phyloP scores from a whole-genome alignment of 2,329 filamentous ascomycete genomes.

The Tolypocladium album region DNA sequence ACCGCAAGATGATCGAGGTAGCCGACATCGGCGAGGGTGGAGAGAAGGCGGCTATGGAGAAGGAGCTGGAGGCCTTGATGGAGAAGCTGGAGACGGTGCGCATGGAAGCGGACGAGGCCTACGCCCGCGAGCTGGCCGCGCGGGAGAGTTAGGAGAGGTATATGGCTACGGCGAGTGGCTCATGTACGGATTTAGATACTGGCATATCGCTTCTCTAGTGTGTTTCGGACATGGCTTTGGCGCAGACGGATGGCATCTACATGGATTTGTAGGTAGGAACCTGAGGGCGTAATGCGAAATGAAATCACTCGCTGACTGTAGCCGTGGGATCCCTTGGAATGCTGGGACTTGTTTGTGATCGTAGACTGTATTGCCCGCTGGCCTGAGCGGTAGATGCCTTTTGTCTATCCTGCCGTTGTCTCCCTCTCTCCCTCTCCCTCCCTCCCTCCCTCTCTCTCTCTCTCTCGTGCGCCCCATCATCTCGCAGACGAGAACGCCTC shows the following conservation, averaged over 20 bases:
- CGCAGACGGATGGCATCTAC: not conserved
- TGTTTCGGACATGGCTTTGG: not conserved
- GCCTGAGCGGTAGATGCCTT: not conserved
- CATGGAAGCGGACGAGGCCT: conserved; percentile 35
- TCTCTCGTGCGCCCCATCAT: not conserved
- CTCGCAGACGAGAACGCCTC: not conserved
- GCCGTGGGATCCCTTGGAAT: not conserved
- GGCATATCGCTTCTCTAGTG: not conserved
- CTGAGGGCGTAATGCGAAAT: not conserved
- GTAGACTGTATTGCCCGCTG: not conserved
- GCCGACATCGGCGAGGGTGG: conserved; percentile 9
- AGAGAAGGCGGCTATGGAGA: conserved; percentile 14
- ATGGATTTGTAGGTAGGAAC: not conserved
- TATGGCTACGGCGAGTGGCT: not conserved
- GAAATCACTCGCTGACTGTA: not conserved
- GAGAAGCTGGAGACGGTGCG: conserved; percentile 24
- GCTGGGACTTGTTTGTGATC: not conserved
- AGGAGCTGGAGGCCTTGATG: conserved; percentile 27
- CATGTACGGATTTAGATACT: not conserved
- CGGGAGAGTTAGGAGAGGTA: not conserved
- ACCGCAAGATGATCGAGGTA: conserved; percentile 16
- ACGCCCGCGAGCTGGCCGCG: conserved; percentile 29
- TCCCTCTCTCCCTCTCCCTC: no score
- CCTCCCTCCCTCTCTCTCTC: no score
- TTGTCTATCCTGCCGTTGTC: not conserved